Conservation (phyloP, 306 rosid genomes). For the Medicago lupulina region DNA sequence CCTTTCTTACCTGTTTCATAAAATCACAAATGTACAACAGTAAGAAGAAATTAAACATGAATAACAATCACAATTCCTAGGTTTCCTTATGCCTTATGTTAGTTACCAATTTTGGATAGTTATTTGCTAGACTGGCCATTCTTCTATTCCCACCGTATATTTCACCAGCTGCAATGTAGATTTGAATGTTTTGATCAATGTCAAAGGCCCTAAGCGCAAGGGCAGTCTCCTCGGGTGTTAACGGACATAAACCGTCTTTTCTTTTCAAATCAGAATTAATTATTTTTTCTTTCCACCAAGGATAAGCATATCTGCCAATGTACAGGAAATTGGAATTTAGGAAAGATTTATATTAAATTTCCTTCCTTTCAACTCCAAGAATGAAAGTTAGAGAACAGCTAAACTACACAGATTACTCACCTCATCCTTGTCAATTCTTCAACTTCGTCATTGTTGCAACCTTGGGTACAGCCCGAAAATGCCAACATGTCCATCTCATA, state of each 20-base stretch:
- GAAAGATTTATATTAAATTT: neutral
- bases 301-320: constrained; percentile 69
- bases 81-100: constrained; percentile 12
- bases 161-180: constrained; percentile 86
- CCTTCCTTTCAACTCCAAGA: neutral
- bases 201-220: constrained; percentile 80
- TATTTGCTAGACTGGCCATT: constrained; percentile 72
- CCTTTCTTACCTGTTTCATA: constrained; percentile 81
- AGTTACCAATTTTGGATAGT: constrained; percentile 80
- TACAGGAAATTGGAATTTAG: constrained; percentile 12
- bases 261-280: constrained; percentile 87
- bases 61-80: constrained; percentile 11
- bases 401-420: constrained; percentile 45
- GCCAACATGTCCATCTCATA: constrained; percentile 98
- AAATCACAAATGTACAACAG: constrained; percentile 32
- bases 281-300: constrained; percentile 95
- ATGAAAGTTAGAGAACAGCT: constrained; percentile 38
- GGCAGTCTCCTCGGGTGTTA: constrained; percentile 96
- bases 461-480: constrained; percentile 92
- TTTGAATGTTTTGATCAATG: constrained; percentile 77
- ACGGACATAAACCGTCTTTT: constrained; percentile 91
- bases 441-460: constrained; percentile 84
- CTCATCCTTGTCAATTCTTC: constrained; percentile 97
- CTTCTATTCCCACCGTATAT: constrained; percentile 64
- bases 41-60: constrained; percentile 21